phyloP scores from a whole-genome alignment of 257 asterid species.

The Solanum lycopersicoides region DNA sequence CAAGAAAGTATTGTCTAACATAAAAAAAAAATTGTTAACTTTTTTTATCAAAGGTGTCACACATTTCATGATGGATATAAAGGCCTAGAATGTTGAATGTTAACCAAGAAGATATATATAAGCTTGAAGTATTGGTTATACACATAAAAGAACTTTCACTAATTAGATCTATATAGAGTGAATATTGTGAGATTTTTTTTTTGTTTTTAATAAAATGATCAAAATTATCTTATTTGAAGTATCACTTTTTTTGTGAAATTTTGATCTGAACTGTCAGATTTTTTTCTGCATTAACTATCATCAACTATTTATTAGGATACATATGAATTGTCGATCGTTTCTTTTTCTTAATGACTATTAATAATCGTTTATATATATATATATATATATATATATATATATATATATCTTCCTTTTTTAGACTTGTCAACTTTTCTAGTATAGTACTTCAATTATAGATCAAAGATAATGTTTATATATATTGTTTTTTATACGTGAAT shows the following conservation, averaged over 20 bases:
- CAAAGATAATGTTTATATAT: not conserved
- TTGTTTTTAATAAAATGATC: too few species aligned
- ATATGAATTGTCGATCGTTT: too few species aligned
- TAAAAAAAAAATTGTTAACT: too few species aligned
- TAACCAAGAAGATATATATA: not conserved
- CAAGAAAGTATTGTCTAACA: not conserved
- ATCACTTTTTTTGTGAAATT: too few species aligned
- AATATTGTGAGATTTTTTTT: not conserved
- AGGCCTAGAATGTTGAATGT: not conserved
- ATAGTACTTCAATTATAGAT: not conserved
- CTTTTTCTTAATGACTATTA: too few species aligned
- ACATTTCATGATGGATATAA: not conserved
- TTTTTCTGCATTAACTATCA: too few species aligned
- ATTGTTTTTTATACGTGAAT: not conserved
- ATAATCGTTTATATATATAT: too few species aligned
- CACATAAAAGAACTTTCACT: not conserved
- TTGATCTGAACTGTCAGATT: fast-evolving
- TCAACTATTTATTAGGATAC: too few species aligned
- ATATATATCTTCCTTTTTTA: not conserved
- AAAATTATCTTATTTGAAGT: not conserved
- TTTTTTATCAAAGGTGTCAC: not conserved
- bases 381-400: too few species aligned
- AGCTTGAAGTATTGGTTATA: not conserved
- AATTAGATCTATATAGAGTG: not conserved
- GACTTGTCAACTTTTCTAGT: not conserved